Evolutionary conservation across 208 protist species (phyloP), one percentile per base, ranked within the genome.

Genomic region (Leishmania aethiopica): DNA sequence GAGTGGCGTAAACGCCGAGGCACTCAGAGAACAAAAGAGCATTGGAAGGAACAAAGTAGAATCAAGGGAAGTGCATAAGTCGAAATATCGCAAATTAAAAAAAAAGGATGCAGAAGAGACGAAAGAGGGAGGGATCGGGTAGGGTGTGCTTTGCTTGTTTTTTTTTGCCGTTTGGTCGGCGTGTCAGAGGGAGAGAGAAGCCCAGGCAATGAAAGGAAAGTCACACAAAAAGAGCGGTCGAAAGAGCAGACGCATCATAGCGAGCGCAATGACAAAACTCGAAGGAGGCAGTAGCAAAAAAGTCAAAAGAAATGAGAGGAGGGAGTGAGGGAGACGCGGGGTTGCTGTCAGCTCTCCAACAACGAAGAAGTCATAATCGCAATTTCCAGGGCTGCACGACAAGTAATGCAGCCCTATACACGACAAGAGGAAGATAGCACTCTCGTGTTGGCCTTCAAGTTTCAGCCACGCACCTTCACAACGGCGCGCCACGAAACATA

Each of bases 81-180:
- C 53, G 66, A 53, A 76, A 76, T 28, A n/a, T 53, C 15, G 45
- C 69, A 70, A 37, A 77, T 35, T 3, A 60, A 28, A 35, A 51
- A 37, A 69, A n/a, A 40, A 55, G 66, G 11, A 83, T 28, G 28
- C 8, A 45, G 45, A 0, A 79, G 45, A 66, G 28, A 83, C 71
- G 78, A 22, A 51, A 5, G 28, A 51, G 47, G 32, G 35, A 60
- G 13, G 74, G 13, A 7, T n/a, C 11, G 22, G 37, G 72, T 32
- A 49, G 45, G 2, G 15, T 49, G 13, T 19, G 40, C 5, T 45
- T 45, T 49, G 25, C 40, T 2, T n/a, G 40, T 11, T 55, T 55
- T 10, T 28, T 32, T 55, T 37, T 19, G 45, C 8, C 22, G 6
- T 28, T 40, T 71, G 17, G 8, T 47, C 13, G 19, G 17, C 13